A percentile compares a stretch with the other conserved stretches of the same genome.
These are phyloP conservation scores for Davidsoniella australis DNA, from an alignment of 2,329 filamentous ascomycete species.

Conservation along the genomic window DNA sequence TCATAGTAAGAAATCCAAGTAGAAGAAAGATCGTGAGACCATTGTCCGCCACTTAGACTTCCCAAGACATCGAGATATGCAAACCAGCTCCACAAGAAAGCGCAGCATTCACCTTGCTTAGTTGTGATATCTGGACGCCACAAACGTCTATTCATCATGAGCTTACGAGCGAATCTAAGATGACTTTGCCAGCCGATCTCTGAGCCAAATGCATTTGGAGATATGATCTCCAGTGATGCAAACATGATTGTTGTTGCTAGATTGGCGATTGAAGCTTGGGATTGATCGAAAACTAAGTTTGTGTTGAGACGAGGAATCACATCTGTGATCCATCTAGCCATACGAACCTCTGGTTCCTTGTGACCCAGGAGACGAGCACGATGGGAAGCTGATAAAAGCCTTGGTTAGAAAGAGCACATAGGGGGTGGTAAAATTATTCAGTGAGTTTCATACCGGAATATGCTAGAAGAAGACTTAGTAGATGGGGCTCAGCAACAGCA, in stretches of 20 bases:
- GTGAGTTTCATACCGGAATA: constrained; percentile 38
- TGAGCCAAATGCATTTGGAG: constrained; percentile 65
- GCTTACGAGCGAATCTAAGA: constrained; percentile 55
- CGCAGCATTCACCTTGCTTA: constrained; percentile 31
- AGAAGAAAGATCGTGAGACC: constrained; percentile 30
- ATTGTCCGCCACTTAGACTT: constrained; percentile 43
- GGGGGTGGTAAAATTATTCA: background rate
- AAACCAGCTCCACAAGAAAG: constrained; percentile 69
- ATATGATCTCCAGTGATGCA: constrained; percentile 67
- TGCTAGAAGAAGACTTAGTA: constrained; percentile 60
- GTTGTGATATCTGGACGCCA: constrained; percentile 11
- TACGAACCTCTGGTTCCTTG: constrained; percentile 57
- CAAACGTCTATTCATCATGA: constrained; percentile 40
- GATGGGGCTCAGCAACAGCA: constrained; percentile 50
- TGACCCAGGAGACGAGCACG: constrained; percentile 58
- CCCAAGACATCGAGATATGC: constrained; percentile 70
- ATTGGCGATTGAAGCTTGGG: constrained; percentile 25
- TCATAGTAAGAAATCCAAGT: constrained; percentile 33
- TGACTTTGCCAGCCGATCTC: constrained; percentile 68
- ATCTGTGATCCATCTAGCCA: constrained; percentile 63
- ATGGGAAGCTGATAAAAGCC: constrained; percentile 42
- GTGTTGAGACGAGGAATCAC: constrained; percentile 41
- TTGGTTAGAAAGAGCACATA: background rate
- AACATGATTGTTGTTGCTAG: constrained; percentile 75
- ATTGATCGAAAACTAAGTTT: background rate